Percentiles rank a stretch among this genome's conserved stretches.
Evolutionary conservation across 345 rosid genomes (phyloP).

Genomic region (Heritiera fomes): DNA sequence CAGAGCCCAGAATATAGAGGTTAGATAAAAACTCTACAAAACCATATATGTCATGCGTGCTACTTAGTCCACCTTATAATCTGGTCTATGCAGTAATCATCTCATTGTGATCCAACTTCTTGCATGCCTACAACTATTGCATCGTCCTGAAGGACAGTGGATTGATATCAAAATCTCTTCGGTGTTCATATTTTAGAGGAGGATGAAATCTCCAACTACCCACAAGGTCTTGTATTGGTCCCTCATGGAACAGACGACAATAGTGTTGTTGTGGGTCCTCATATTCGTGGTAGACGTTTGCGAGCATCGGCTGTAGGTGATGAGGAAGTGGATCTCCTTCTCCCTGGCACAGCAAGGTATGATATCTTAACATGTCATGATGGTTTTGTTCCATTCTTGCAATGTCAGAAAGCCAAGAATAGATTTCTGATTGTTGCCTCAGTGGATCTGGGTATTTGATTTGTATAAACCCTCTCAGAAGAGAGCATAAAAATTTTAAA

Average conservation of each 20-base stretch:
- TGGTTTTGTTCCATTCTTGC: slow-evolving; percentile 5
- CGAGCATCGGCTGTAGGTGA: slow-evolving; percentile 81
- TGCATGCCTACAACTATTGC: neutral
- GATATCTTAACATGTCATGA: slow-evolving; percentile 19
- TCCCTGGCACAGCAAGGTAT: slow-evolving; percentile 98
- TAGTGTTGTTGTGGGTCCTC: slow-evolving; percentile 79
- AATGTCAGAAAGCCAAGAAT: neutral
- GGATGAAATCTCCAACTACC: slow-evolving; percentile 74
- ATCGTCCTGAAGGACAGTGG: neutral
- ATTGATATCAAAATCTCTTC: neutral
- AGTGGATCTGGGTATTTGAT: neutral
- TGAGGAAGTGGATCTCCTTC: slow-evolving; percentile 97
- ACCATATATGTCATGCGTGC: neutral
- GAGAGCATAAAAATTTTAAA: neutral
- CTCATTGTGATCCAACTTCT: neutral
- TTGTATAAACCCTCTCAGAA: neutral
- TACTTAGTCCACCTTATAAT: neutral
- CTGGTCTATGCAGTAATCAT: neutral
- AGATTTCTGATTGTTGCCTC: neutral
- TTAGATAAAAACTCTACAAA: neutral
- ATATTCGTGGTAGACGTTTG: slow-evolving; percentile 85
- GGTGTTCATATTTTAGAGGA: slow-evolving; percentile 48
- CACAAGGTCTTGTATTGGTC: slow-evolving; percentile 89
- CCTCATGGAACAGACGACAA: slow-evolving; percentile 74
- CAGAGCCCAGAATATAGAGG: neutral